These are phyloP conservation scores for Ajuga chamaepitys DNA, from an alignment of 257 asterid genomes.

Conservation along the genomic window DNA sequence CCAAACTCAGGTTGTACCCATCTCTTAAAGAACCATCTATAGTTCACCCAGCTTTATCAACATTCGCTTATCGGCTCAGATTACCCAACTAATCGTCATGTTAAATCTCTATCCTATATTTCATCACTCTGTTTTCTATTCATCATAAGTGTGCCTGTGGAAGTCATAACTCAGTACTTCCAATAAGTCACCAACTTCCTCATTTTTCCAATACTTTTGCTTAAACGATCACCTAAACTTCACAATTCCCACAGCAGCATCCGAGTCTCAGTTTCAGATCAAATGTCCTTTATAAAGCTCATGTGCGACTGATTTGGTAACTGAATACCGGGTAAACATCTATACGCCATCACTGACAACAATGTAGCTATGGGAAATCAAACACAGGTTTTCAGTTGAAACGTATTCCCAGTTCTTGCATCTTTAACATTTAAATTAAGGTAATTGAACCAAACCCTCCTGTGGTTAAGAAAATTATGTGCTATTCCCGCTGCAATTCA, in stretches of 20 bases:
- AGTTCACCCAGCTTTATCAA: not conserved
- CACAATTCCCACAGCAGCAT: not conserved
- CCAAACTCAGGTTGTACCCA: not conserved
- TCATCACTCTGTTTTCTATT: conserved; percentile 2
- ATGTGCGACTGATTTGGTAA: conserved; percentile 6
- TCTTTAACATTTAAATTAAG: not conserved
- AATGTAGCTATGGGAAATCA: not conserved
- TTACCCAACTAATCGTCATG: not conserved
- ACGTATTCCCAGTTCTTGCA: not conserved
- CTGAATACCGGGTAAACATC: not conserved
- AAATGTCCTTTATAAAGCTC: not conserved
- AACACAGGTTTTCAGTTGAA: not conserved
- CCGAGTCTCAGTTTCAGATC: conserved; percentile 3
- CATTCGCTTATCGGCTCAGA: not conserved
- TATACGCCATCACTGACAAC: not conserved
- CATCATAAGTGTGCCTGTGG: not conserved
- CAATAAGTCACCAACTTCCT: conserved; percentile 2
- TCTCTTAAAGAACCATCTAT: not conserved
- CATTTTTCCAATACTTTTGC: not conserved
- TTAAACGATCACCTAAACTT: not conserved
- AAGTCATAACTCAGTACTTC: conserved; percentile 5
- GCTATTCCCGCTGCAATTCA: no score
- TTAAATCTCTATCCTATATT: not conserved
- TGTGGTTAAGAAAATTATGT: no score
- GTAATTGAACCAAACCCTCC: no score